phyloP scores from a whole-genome alignment of 75 land plant genomes.

The Sequoiadendron giganteum region DNA sequence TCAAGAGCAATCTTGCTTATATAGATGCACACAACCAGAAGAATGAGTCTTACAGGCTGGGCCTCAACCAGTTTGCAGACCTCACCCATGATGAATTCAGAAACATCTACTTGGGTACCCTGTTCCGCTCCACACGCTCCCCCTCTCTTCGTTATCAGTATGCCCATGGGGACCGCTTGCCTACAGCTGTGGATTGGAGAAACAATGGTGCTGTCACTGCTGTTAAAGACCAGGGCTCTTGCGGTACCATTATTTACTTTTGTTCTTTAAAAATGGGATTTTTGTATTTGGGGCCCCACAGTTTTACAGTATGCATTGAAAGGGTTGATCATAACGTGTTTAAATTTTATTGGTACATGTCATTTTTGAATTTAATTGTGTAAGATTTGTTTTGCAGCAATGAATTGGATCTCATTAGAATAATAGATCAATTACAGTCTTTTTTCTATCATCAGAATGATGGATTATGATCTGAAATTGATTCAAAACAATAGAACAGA shows the following conservation, averaged over 20 bases:
- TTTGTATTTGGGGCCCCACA: no score
- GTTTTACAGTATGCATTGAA: no score
- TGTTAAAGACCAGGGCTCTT: slow-evolving; percentile 77
- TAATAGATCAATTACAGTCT: no score
- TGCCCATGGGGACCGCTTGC: slow-evolving; percentile 33
- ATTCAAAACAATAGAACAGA: no score
- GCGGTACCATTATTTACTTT: slow-evolving; percentile 36
- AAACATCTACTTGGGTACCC: slow-evolving; percentile 33
- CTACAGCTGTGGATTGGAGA: slow-evolving; percentile 72
- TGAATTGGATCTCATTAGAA: no score
- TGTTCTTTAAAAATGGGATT: neutral
- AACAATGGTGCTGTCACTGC: slow-evolving; percentile 56
- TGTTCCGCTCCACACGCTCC: neutral
- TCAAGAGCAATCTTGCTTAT: slow-evolving; percentile 51
- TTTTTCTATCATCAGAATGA: no score
- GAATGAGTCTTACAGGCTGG: slow-evolving; percentile 42
- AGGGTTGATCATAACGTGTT: no score
- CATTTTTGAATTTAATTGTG: no score
- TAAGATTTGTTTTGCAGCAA: no score
- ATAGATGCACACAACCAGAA: slow-evolving; percentile 48
- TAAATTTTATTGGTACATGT: no score
- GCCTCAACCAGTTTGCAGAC: slow-evolving; percentile 73
- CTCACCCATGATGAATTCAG: slow-evolving; percentile 73
- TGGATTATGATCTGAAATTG: no score
- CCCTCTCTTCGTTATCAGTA: slow-evolving; percentile 19